phyloP scores from a whole-genome alignment of 1,284 basidiomycete species.

The Papiliotrema fonsecae region DNA sequence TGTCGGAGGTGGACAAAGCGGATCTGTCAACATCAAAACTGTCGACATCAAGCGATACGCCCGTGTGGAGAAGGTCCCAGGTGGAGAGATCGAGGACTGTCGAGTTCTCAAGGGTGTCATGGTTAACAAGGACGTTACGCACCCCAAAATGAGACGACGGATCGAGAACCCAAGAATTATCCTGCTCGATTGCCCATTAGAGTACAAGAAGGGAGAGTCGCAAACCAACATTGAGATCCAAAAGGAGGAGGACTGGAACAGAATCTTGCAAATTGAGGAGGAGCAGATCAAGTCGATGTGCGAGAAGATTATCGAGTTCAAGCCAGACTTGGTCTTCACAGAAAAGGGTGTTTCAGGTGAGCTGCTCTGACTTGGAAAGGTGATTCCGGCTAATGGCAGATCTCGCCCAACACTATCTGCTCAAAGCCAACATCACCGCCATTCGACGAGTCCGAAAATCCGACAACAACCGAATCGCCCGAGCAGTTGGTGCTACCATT shows the following conservation, averaged over 20 bases:
- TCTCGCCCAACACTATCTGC: slow-evolving; percentile 87
- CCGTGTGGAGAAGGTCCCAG: slow-evolving; percentile 93
- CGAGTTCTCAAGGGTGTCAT: slow-evolving; percentile 85
- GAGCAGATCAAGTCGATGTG: slow-evolving; percentile 92
- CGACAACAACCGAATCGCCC: slow-evolving; percentile 97
- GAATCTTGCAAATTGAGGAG: slow-evolving; percentile 92
- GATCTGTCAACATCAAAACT: slow-evolving; percentile 59
- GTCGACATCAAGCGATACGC: slow-evolving; percentile 99
- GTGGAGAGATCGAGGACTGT: slow-evolving; percentile 93
- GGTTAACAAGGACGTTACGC: slow-evolving; percentile 98
- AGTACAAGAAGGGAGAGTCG: slow-evolving; percentile 98
- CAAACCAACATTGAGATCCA: slow-evolving; percentile 99
- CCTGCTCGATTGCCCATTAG: slow-evolving; percentile 89
- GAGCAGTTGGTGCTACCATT: slow-evolving; percentile 92
- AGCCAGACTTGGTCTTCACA: slow-evolving; percentile 91
- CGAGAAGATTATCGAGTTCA: slow-evolving; percentile 83
- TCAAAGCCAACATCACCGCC: slow-evolving; percentile 84
- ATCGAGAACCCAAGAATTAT: slow-evolving; percentile 88
- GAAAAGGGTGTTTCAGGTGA: slow-evolving; percentile 95
- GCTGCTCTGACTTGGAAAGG: slow-evolving; percentile 22
- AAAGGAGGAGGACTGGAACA: slow-evolving; percentile 88
- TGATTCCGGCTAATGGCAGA: slow-evolving; percentile 53
- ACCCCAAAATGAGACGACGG: slow-evolving; percentile 90
- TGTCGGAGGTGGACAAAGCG: slow-evolving; percentile 35
- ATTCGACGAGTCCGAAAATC: slow-evolving; percentile 94